Evolutionary conservation across 768 basidiomycete genomes (phyloP).

Genomic region (Phaeotremella fagi): DNA sequence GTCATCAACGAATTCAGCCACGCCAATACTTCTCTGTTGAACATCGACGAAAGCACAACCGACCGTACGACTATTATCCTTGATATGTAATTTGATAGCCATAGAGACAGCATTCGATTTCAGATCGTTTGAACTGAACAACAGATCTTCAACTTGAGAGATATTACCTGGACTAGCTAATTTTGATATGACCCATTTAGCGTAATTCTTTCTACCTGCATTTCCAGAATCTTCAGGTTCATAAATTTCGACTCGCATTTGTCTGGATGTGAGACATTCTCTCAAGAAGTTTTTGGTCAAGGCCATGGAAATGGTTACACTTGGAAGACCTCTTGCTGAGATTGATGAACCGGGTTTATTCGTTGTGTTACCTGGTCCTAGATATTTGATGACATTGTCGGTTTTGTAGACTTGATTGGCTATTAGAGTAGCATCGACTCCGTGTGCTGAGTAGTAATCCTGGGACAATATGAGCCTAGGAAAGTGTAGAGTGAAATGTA

Average conservation of each 20-base stretch:
- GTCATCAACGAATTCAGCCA: conserved; percentile 87
- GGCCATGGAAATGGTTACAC: conserved; percentile 68
- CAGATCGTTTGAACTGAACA: conserved; percentile 76
- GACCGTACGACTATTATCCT: conserved; percentile 62
- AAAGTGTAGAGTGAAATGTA: not conserved
- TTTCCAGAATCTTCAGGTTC: conserved; percentile 64
- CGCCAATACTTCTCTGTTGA: conserved; percentile 74
- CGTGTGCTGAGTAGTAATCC: conserved; percentile 84
- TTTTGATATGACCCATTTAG: conserved; percentile 71
- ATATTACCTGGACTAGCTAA: conserved; percentile 71
- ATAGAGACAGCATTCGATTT: conserved; percentile 80
- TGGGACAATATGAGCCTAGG: conserved; percentile 11
- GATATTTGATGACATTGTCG: conserved; percentile 85
- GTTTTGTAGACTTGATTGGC: conserved; percentile 60
- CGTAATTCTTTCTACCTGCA: conserved; percentile 57
- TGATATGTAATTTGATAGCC: conserved; percentile 65
- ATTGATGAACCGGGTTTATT: conserved; percentile 24
- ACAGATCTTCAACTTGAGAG: conserved; percentile 66
- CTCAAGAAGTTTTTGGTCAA: conserved; percentile 77
- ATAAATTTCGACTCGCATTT: conserved; percentile 91
- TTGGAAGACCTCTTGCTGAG: conserved; percentile 56
- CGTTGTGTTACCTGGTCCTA: conserved; percentile 53
- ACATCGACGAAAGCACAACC: conserved; percentile 92
- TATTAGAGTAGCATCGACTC: conserved; percentile 78
- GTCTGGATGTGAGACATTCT: conserved; percentile 82